phyloP scores from a whole-genome alignment of 495 filamentous ascomycete genomes.

The Penicillium psychrofluorescens region DNA sequence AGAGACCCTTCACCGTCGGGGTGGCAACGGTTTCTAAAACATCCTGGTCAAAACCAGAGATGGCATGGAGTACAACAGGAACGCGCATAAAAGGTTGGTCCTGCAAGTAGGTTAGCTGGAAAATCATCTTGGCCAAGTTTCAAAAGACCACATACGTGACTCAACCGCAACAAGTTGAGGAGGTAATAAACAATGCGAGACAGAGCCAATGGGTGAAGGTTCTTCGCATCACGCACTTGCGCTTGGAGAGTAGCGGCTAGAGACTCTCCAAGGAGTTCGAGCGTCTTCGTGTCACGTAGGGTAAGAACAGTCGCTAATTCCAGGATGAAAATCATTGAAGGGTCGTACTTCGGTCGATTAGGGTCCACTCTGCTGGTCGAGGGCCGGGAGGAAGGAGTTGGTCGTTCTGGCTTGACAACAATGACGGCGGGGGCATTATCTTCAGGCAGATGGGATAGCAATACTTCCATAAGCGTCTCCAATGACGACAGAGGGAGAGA shows the following conservation, averaged over 20 bases:
- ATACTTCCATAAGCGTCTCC: constrained; percentile 58
- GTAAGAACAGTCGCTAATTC: constrained; percentile 84
- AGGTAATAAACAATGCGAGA: constrained; percentile 83
- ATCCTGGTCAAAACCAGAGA: constrained; percentile 78
- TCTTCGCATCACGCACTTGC: constrained; percentile 68
- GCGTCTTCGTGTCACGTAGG: constrained; percentile 65
- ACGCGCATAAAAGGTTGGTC: constrained; percentile 86
- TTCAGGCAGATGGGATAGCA: constrained; percentile 81
- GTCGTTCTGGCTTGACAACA: constrained; percentile 76
- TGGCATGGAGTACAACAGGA: constrained; percentile 85
- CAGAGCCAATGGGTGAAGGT: constrained; percentile 71
- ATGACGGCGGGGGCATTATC: constrained; percentile 76
- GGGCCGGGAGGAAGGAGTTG: constrained; percentile 42
- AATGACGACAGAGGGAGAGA: constrained; percentile 62
- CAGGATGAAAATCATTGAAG: constrained; percentile 76
- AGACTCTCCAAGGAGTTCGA: constrained; percentile 64
- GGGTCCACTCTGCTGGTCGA: constrained; percentile 43
- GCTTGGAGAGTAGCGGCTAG: constrained; percentile 74
- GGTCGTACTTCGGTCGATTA: constrained; percentile 65
- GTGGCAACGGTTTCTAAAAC: constrained; percentile 67
- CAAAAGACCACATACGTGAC: constrained; percentile 60
- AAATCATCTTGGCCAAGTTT: background rate
- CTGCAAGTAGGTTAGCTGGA: constrained; percentile 38
- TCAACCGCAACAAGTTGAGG: constrained; percentile 72
- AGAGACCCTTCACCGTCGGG: constrained; percentile 69